A percentile compares a stretch with the other conserved stretches of the same genome.
phyloP scores from a whole-genome alignment of 2,329 filamentous ascomycete species.

The Fusarium stilboides region DNA sequence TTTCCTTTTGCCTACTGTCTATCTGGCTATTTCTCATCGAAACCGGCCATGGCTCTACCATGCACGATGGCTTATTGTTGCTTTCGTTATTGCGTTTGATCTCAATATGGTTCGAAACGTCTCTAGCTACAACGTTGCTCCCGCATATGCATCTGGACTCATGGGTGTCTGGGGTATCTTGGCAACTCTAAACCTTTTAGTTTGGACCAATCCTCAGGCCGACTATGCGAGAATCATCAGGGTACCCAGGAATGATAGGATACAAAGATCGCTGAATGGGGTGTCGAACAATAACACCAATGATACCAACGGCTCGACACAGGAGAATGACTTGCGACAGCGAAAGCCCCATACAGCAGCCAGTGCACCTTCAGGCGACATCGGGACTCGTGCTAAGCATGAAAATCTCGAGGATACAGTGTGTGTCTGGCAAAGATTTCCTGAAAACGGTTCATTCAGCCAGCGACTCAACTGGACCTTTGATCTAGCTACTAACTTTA shows the following conservation, averaged over 20 bases:
- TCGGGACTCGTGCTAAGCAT: constrained; percentile 3
- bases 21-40: constrained; percentile 70
- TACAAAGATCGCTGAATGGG: background rate
- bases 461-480: constrained; percentile 69
- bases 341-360: constrained; percentile 26
- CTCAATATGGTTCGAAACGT: constrained; percentile 58
- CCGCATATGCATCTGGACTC: constrained; percentile 67
- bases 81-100: constrained; percentile 61
- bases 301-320: background rate
- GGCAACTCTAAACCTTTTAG: constrained; percentile 63
- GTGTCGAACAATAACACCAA: background rate
- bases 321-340: constrained; percentile 33
- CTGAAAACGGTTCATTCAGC: constrained; percentile 63
- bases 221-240: constrained; percentile 67
- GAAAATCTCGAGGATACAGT: constrained; percentile 54
- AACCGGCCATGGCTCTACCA: constrained; percentile 65
- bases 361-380: constrained; percentile 6
- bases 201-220: constrained; percentile 70
- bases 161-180: constrained; percentile 66
- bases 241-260: constrained; percentile 38
- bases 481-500: constrained; percentile 69
- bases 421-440: constrained; percentile 75
- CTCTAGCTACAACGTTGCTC: constrained; percentile 67
- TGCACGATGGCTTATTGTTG: constrained; percentile 65
- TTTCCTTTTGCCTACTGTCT: constrained; percentile 66